Evolutionary conservation across 176 grass and related monocot genomes (phyloP), one percentile per base, ranked within the genome.

Genomic region (Lolium multiflorum): DNA sequence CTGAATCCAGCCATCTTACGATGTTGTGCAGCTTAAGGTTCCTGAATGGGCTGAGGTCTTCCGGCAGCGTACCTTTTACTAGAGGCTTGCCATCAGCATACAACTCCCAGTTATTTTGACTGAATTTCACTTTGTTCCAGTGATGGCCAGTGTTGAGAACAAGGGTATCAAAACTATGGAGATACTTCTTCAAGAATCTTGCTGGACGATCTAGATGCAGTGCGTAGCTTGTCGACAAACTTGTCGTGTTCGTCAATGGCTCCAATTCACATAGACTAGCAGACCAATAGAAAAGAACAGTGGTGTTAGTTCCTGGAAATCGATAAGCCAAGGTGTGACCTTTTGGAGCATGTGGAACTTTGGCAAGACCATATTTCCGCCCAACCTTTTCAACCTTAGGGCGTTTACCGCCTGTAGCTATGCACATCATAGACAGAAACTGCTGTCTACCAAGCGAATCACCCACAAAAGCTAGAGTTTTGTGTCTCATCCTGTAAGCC

Each of bases 241-340:
- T 31, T 15, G 81, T 84, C 9, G 25, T 51, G 31, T 89, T 86
- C 71, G 93, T 86, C 79, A 97, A 55, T 64, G 89, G 82, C 76
- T 94, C 86, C 81, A 97, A 47, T 77, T 97, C 89, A 83, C 89
- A 94, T 39, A 97, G 87, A 83, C 87, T 97, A 55, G 92, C 92
- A 84, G 95, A 97, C 95, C 95, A 97, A 81, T 97, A 97, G 74
- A 91, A 97, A 59, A 97, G 84, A 79, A 97, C 68, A 46, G 95
- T 97, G 11, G 92, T 91, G 74, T 97, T 97, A 9, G 81, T 94
- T 26, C 35, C 79, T 64, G 92, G 86, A 73, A 97, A 94, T 54
- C 82, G 84, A 81, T 97, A 97, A 55, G 86, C 95, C 11, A 2
- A 38, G 11, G 90, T 92, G 28, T 92, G 86, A 78, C 6, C 18